Evolutionary conservation across 1,139 yeast genomes (phyloP).

Genomic region (Zhuliangozyma blackwelliae): DNA sequence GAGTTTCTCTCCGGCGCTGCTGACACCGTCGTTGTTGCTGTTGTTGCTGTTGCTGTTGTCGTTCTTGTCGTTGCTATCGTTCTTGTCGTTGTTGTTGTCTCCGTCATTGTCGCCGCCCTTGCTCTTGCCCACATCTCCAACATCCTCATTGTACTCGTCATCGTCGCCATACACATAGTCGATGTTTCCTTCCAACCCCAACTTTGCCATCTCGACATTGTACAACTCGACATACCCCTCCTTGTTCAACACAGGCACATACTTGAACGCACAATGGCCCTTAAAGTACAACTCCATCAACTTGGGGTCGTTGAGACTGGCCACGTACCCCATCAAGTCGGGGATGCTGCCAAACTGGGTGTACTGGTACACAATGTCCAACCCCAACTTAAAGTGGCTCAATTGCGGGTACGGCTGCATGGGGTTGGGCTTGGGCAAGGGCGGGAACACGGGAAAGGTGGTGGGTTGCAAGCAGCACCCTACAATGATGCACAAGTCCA

Average conservation of each 20-base stretch:
- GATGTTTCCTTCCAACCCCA: constrained; percentile 22
- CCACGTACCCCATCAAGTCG: constrained; percentile 35
- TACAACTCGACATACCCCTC: constrained; percentile 68
- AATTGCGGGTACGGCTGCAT: constrained; percentile 41
- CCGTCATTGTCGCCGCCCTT: neutral
- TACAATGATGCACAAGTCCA: constrained; percentile 70
- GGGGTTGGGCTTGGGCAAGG: constrained; percentile 43
- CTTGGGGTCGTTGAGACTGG: constrained; percentile 34
- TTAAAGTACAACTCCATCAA: constrained; percentile 34
- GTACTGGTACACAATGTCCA: constrained; percentile 41
- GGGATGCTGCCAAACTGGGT: constrained; percentile 21
- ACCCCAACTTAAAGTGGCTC: constrained; percentile 40
- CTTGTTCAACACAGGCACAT: constrained; percentile 63
- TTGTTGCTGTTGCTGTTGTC: constrained; percentile 3
- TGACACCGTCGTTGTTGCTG: constrained; percentile 1
- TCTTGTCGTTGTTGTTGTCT: constrained; percentile 3
- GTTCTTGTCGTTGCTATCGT: constrained; percentile 1
- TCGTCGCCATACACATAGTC: constrained; percentile 15
- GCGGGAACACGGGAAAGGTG: constrained; percentile 57
- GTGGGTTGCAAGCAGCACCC: constrained; percentile 76
- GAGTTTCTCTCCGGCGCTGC: constrained; percentile 2
- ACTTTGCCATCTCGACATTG: constrained; percentile 34
- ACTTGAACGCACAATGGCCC: constrained; percentile 40
- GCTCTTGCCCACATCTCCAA: neutral
- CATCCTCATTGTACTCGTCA: constrained; percentile 5